These are phyloP conservation scores for Cladophialophora immunda DNA, from an alignment of 2,329 filamentous ascomycete genomes.

Conservation along the genomic window DNA sequence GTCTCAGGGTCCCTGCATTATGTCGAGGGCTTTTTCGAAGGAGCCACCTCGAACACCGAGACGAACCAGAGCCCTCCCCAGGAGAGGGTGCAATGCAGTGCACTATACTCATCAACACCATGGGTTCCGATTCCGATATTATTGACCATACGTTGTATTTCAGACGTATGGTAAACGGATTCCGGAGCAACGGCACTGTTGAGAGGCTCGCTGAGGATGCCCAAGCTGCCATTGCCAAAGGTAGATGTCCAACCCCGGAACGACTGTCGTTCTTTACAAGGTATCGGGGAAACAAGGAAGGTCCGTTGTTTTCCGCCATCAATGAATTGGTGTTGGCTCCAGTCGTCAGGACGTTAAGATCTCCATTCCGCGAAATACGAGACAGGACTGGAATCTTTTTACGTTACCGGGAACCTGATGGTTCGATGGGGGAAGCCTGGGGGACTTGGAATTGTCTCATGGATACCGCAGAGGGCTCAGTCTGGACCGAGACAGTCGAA, in stretches of 20 bases:
- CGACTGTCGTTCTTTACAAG: background rate
- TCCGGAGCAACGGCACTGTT: too few relatives aligned
- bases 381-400: background rate
- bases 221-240: background rate
- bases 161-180: too few relatives aligned
- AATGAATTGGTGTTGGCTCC: constrained; percentile 8
- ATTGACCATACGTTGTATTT: too few relatives aligned
- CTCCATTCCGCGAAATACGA: background rate
- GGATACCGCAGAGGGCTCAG: constrained; percentile 4
- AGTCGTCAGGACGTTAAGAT: background rate
- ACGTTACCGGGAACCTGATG: background rate
- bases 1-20: background rate
- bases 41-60: background rate
- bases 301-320: background rate
- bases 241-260: background rate
- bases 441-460: background rate
- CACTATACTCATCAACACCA: background rate
- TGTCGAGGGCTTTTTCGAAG: constrained; percentile 3
- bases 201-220: too few relatives aligned
- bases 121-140: background rate
- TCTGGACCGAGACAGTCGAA: constrained; percentile 1
- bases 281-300: background rate
- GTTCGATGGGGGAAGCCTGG: background rate
- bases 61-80: background rate
- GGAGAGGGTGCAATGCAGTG: background rate